Conservation (phyloP, 2,329 filamentous ascomycete species). For the Fusarium graminum region DNA sequence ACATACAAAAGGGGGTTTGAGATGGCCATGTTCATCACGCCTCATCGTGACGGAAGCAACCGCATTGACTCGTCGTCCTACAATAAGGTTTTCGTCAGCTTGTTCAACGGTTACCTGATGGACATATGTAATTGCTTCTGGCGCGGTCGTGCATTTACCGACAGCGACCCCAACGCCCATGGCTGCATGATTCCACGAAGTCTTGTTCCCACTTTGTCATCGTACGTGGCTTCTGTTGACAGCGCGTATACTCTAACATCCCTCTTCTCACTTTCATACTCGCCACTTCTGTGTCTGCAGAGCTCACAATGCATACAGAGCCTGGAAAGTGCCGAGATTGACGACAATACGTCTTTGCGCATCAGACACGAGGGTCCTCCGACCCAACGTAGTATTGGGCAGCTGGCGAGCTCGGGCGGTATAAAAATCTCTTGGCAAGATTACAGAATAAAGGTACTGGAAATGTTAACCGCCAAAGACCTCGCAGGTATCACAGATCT, state of each 20-base stretch:
- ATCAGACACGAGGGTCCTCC: constrained; percentile 75
- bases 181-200: constrained; percentile 64
- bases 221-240: constrained; percentile 65
- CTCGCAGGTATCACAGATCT: constrained; percentile 76
- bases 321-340: constrained; percentile 68
- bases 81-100: constrained; percentile 70
- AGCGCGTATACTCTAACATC: constrained; percentile 60
- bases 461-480: constrained; percentile 73
- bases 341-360: constrained; percentile 56
- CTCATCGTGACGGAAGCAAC: constrained; percentile 46
- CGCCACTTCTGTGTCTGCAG: constrained; percentile 68
- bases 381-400: constrained; percentile 73
- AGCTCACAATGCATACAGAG: constrained; percentile 68
- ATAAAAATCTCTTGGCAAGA: constrained; percentile 77
- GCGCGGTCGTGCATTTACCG: constrained; percentile 78
- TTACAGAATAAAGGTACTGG: constrained; percentile 79
- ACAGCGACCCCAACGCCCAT: constrained; percentile 71
- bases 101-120: constrained; percentile 88
- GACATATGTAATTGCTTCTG: constrained; percentile 88
- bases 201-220: constrained; percentile 60
- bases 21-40: constrained; percentile 64
- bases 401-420: constrained; percentile 75
- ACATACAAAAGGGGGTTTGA: constrained; percentile 82
- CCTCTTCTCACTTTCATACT: constrained; percentile 71
- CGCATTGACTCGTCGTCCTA: constrained; percentile 60